Base-by-base conservation (phyloP, 2,329 filamentous ascomycete genomes). In the Nectriaceae sp. region DNA sequence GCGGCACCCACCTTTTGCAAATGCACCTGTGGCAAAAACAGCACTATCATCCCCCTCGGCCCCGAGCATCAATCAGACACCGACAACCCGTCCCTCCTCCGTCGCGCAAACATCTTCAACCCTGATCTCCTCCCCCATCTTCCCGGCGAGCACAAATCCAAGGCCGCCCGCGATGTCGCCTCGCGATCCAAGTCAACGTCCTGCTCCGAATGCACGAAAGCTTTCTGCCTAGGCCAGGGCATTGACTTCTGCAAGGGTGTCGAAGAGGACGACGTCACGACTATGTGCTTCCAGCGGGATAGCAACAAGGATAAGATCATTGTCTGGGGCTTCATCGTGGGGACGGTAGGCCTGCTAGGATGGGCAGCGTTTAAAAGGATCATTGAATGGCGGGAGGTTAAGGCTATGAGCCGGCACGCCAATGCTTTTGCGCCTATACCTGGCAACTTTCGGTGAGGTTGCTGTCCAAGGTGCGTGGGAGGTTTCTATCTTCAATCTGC, bases 21-120 rank as follows among this genome's bases (percentile, higher is more conserved):
- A 75, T 87, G 83, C 71, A 86, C 82, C 57, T 87, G 83, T 71
- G 84, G 84, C 72, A 82, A 80, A 59, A 86, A 87, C 72, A 84
- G 80, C 74, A 86, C 82, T 56, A 84, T 87, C 61, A 84, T 87
- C 62, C 75, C 79, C 13, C 75, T 85, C 10, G 79, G 75, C n/a
- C 75, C 78, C 3, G 68, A 74, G 49, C 60, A 68, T 44, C 55
- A 65, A 52, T 45, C 58, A 45, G 55, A 60, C 60, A 52, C 65
- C 53, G 49, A 64, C 55, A 53, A 59, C 6, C 37, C 55, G 6
- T 48, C 51, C 3, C 50, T 60, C 26, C 61, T 58, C 43, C 57
- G 40, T 39, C 61, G 44, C 29, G 61, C 51, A 52, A 24, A 59
- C 52, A 36, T 46, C 41, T 64, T 57, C 49, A 44, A 49, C 41